Base-by-base conservation (phyloP, 352 stramenopile species). In the Phytophthora pseudosyringae region DNA sequence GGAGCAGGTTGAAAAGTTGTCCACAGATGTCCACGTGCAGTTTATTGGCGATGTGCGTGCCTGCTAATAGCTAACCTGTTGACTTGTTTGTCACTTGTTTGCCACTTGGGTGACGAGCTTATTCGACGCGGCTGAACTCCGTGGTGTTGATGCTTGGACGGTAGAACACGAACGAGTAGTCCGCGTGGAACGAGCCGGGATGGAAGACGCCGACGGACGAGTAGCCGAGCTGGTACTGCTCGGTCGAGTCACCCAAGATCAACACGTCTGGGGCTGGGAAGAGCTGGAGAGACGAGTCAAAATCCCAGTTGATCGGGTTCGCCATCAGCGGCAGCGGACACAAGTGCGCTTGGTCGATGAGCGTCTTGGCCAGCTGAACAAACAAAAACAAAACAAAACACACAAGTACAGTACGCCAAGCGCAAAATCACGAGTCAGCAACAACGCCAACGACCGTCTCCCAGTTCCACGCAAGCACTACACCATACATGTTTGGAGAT, bases 331-430 rank as follows among this genome's bases (percentile, higher is more conserved):
- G 89, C 33, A 98, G 71, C 7, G 96, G 96, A 59, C 84, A 96
- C 60, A 99, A 73, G 61, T 99, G 95, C 12, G 88, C 90, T 80
- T 99, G 94, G 65, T 98, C 91, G 38, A 98, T 87, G 10, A 98
- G 54, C 54, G 90, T 93, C 73, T 91, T 87, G 72, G 88, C 76
- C 78, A 97, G 57, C 83, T 93, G 41, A 16, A n/a, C n/a, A n/a
- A n/a, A n/a, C n/a, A n/a, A 56, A 59, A 36, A 11, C n/a, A 50
- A 48, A 26, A 57, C n/a, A 56, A 11, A 1, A 35, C 21, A 21
- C 21, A 21, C 21, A 21, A 21, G 21, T 21, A 35, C 31, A 33
- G 18, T 16, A 43, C 25, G 35, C 5, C n/a, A 29, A n/a, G 25
- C 18, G 13, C 25, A 59, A 40, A 50, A 38, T 46, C 21, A 21